Evolutionary conservation across 2,329 filamentous ascomycete species (phyloP), one percentile per base, ranked within the genome.

Genomic region (Periconia digitata): DNA sequence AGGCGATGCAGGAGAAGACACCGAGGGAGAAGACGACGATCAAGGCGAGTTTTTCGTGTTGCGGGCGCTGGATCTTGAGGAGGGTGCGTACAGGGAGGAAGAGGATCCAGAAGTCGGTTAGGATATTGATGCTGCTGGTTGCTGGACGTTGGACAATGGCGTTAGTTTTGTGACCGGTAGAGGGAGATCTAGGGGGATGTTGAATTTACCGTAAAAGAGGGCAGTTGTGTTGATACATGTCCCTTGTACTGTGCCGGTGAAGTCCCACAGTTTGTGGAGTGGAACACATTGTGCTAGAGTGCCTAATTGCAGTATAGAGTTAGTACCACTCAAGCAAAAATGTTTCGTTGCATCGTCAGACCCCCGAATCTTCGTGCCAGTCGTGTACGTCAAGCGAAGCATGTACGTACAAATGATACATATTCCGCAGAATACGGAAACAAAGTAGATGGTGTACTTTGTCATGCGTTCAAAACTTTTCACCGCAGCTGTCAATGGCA

Each of bases 1-100:
- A 46, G 94, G 79, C 67, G 91, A 95, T 64, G 89, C 90, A 58
- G 94, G 91, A 89, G 59, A 96, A 95, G 47, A 91, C 81, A 54
- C 91, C 91, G 44, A 95, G 80, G 41, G 85, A 80, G 65, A 96
- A 96, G 0, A 90, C 92, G 22, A 92, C 72, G 42, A 95, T 80
- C 8, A 96, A 75, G 39, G 95, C 92, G 3, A 86, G 82, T 71
- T 96, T 96, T 66, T 96, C 91, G 50, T 89, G 86, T 43, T 76
- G 80, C 0, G 91, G 92, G 6, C 96, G 74, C 43, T 85, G 85
- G 85, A 96, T 92, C 43, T 84, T 80, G 0, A 91, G 95, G 18
- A 96, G 76, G 6, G 95, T 88, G 1, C 89, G 89, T 53, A 96
- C 87, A 0, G 92, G 91, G 15, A 96, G 76, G 24, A 90, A 85